phyloP scores from a whole-genome alignment of 169 alveolate species.

The Amoebophrya sp. region DNA sequence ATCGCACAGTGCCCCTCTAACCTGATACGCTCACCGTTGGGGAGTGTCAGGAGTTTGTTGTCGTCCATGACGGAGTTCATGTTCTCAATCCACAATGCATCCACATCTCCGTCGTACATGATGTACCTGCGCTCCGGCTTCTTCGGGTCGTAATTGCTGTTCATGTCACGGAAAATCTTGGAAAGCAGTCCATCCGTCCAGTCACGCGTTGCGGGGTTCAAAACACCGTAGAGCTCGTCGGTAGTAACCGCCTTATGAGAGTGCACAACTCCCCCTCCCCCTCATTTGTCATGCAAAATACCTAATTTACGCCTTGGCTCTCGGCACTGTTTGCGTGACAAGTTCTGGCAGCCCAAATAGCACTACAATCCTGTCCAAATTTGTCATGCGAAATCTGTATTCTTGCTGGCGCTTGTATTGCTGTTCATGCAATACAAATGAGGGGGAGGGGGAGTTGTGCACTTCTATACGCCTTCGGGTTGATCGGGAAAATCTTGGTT shows the following conservation, averaged over 20 bases:
- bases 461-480: constrained; percentile 70
- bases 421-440: too few relatives aligned
- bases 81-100: constrained; percentile 96
- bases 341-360: too few relatives aligned
- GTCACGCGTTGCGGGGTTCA: constrained; percentile 88
- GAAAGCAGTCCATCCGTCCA: constrained; percentile 96
- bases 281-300: too few relatives aligned
- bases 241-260: constrained; percentile 65
- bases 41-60: constrained; percentile 88
- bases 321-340: too few relatives aligned
- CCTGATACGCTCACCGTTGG: constrained; percentile 91
- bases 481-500: constrained; percentile 68
- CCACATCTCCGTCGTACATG: constrained; percentile 94
- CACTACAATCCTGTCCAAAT: too few relatives aligned
- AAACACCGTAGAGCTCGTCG: constrained; percentile 84
- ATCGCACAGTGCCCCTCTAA: constrained; percentile 86
- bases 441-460: too few relatives aligned
- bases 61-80: constrained; percentile 82
- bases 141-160: constrained; percentile 77
- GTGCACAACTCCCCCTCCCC: too few relatives aligned
- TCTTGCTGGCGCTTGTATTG: too few relatives aligned
- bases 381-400: too few relatives aligned
- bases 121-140: constrained; percentile 77
- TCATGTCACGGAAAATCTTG: constrained; percentile 87
- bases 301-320: too few relatives aligned